Base-by-base conservation (phyloP, 2,329 filamentous ascomycete species). In the Cladosporium sp. region DNA sequence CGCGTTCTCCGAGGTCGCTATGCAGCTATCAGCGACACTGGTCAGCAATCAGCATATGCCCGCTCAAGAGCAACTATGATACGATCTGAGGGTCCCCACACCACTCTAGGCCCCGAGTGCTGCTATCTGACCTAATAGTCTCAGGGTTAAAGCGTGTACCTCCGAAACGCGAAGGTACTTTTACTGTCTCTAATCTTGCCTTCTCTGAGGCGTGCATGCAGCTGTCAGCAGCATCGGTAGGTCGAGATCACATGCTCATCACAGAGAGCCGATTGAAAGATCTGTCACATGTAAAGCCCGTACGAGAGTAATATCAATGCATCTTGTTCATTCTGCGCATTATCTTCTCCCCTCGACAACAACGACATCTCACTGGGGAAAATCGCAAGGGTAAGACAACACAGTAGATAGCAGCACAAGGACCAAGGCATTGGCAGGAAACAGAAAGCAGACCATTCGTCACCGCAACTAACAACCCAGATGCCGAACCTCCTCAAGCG, bases 241-340 rank as follows among this genome's bases (percentile, higher is more conserved):
- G 9, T 40, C 8, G 14, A n/a, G 18, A 43, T 52, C 49, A 49
- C 46, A 49, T 49, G 46, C 35, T 43, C 38, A 11, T 28, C 16
- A 11, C 28, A 28, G 13, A 31, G 46, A 41, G 22, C 9, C 35
- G 9, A 28, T 19, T 4, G 22, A 9, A 31, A 42, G 46, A 8
- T 13, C 31, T 19, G 28, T 43, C 46, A 49, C 37, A 42, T 49
- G 46, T 14, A 5, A 28, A 28, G 22, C 22, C 22, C 22, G 22
- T 28, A 5, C 22, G 22, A 28, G 22, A 28, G 22, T 28, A 28
- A 28, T 2, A 7, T 28, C 22, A 28, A 28, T 28, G 22, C 22
- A 28, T 28, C 22, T 28, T 28, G 22, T 28, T 2, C 22, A 28
- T 28, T 28, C 22, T 28, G 22, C 22, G 22, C 22, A 28, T 28